These are phyloP conservation scores for Citrus glauca DNA, from an alignment of 345 rosid genomes.

Conservation along the genomic window DNA sequence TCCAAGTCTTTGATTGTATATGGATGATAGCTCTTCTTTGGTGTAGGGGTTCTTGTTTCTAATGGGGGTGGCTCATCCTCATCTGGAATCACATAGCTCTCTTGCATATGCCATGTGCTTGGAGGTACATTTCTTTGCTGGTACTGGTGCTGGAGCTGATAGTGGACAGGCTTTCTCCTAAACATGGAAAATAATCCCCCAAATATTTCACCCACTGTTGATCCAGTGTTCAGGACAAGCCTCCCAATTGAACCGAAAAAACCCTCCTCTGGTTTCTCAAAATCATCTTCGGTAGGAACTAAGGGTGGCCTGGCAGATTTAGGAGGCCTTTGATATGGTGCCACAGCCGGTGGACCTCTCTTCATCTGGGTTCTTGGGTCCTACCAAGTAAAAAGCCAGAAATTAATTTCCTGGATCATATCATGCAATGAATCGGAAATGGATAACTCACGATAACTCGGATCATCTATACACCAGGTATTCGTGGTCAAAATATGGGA, in stretches of 20 bases:
- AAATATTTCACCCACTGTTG: constrained; percentile 55
- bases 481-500: neutral
- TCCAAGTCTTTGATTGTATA: constrained; percentile 37
- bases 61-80: constrained; percentile 74
- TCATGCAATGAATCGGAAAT: neutral
- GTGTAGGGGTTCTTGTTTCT: constrained; percentile 50
- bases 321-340: constrained; percentile 63
- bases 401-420: neutral
- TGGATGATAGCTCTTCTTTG: constrained; percentile 55
- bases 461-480: no score
- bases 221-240: constrained; percentile 62
- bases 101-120: constrained; percentile 71
- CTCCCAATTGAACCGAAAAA: constrained; percentile 70
- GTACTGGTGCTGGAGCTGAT: constrained; percentile 43
- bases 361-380: constrained; percentile 37
- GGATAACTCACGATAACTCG: no score
- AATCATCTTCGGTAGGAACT: constrained; percentile 65
- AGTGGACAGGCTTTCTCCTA: constrained; percentile 35
- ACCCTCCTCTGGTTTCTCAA: constrained; percentile 60
- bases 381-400: constrained; percentile 24
- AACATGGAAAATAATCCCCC: constrained; percentile 44
- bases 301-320: constrained; percentile 65
- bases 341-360: constrained; percentile 43
- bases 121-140: constrained; percentile 32
- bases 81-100: constrained; percentile 70